Evolutionary conservation across 1,284 basidiomycete species (phyloP), one percentile per base, ranked within the genome.

Genomic region (Moniliophthora roreri): DNA sequence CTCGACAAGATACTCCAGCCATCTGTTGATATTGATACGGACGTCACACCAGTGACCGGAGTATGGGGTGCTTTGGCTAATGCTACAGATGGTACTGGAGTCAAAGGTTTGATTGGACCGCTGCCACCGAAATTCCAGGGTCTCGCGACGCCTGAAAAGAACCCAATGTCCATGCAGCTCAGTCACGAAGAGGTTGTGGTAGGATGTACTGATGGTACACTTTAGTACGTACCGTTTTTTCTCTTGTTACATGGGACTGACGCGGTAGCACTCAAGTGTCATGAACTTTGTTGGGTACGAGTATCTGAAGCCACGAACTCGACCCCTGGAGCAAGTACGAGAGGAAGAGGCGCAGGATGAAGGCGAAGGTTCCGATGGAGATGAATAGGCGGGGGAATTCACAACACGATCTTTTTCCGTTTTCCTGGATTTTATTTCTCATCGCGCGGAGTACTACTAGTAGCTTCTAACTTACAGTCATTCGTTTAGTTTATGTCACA

Each of bases 131-230:
- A 86, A 63, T 91, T 91, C 62, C 66, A 73, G 20, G 89, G 89
- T 1, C 72, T 92, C 26, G 87, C 89, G 32, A 87, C 80, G 16
- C 89, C 89, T 1, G 89, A 89, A 69, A 90, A 91, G 79, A 92
- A 92, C 61, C 90, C 90, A 11, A 92, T 92, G 89, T 87, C 86
- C 53, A 91, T 92, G 87, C 89, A 91, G 62, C 66, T 92, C 60
- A 90, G 84, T 58, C 90, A 91, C 60, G 89, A 92, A 64, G 88
- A 91, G 64, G 89, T 91, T 1, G 90, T 92, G 15, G 86, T 92
- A 36, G 89, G 89, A 0, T 91, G 89, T 74, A 88, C 89, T 13
- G 90, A 92, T 67, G 90, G 89, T n/a, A 90, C 87, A 0, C 91
- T 92, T 60, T 92, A 92, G 89, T 91, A 60, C 72, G 89, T 78